phyloP scores from a whole-genome alignment of 1,139 yeast genomes.

The Taphrina sp. region DNA sequence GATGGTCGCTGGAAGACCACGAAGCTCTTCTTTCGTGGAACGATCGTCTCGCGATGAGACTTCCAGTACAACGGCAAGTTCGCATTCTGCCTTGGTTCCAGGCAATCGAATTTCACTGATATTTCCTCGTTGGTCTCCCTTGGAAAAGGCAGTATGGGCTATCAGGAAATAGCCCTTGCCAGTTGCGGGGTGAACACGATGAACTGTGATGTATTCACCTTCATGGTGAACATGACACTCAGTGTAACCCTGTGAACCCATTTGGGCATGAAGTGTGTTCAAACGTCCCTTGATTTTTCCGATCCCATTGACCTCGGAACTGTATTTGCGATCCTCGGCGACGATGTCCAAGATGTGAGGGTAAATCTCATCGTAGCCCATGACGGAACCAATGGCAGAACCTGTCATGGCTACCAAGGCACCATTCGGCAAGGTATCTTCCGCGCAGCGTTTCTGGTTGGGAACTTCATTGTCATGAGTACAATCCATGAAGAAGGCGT shows the following conservation, averaged over 20 bases:
- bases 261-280: conserved; percentile 60
- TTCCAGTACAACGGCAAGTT: conserved; percentile 60
- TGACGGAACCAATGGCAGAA: conserved; percentile 90
- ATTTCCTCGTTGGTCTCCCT: conserved; percentile 44
- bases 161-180: conserved; percentile 88
- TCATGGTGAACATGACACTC: conserved; percentile 95
- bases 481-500: conserved; percentile 95
- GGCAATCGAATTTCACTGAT: conserved; percentile 61
- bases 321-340: conserved; percentile 65
- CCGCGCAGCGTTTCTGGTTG: conserved; percentile 81
- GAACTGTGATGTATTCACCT: conserved; percentile 87
- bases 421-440: conserved; percentile 91
- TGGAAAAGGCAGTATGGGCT: conserved; percentile 75
- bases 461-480: conserved; percentile 96
- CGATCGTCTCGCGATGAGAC: conserved; percentile 52
- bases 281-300: conserved; percentile 65
- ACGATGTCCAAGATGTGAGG: conserved; percentile 81
- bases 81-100: conserved; percentile 63
- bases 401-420: conserved; percentile 92
- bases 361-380: conserved; percentile 90
- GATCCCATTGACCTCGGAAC: conserved; percentile 63
- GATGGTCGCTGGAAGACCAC: conserved; percentile 66
- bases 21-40: conserved; percentile 47
- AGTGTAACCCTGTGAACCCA: conserved; percentile 67
- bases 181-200: conserved; percentile 74